Evolutionary conservation across 2,329 filamentous ascomycete genomes (phyloP).

Genomic region (Lecanoromycetidae sp.): DNA sequence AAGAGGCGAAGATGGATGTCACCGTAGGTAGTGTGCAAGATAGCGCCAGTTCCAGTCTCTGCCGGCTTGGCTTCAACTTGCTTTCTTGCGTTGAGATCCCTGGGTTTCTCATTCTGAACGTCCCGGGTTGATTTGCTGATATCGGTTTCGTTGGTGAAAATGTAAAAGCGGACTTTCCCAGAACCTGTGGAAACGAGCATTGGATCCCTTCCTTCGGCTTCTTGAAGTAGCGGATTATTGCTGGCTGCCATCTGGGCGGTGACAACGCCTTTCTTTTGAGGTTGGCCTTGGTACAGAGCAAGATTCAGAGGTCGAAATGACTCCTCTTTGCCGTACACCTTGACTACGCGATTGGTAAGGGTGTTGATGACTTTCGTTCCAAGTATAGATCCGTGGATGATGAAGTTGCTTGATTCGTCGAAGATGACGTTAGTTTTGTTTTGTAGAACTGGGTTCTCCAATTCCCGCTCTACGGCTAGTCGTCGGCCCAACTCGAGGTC

Average conservation of each 20-base stretch:
- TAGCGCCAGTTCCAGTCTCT: conserved; percentile 65
- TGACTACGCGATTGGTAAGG: conserved; percentile 82
- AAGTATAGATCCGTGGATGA: conserved; percentile 83
- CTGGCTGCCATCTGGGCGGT: conserved; percentile 97
- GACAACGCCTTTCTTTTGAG: conserved; percentile 82
- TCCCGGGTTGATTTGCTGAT: conserved; percentile 76
- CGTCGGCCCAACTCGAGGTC: conserved; percentile 84
- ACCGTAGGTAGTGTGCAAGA: conserved; percentile 84
- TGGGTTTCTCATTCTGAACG: conserved; percentile 88
- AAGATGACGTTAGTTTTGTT: conserved; percentile 78
- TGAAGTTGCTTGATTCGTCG: conserved; percentile 90
- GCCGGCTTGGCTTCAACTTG: conserved; percentile 46
- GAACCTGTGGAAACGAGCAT: conserved; percentile 75
- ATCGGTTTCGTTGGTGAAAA: conserved; percentile 87
- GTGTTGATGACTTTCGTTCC: conserved; percentile 95
- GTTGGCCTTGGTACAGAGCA: conserved; percentile 84
- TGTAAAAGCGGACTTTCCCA: conserved; percentile 87
- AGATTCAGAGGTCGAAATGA: conserved; percentile 73
- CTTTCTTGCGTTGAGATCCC: conserved; percentile 42
- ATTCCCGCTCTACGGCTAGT: conserved; percentile 71
- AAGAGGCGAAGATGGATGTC: conserved; percentile 91
- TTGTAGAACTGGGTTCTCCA: conserved; percentile 57
- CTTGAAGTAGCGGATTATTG: conserved; percentile 80
- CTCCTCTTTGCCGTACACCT: conserved; percentile 82
- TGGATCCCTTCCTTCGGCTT: conserved; percentile 81